Evolutionary conservation across 306 rosid species (phyloP), one percentile per base, ranked within the genome.

Genomic region (Boehmeria nivea): DNA sequence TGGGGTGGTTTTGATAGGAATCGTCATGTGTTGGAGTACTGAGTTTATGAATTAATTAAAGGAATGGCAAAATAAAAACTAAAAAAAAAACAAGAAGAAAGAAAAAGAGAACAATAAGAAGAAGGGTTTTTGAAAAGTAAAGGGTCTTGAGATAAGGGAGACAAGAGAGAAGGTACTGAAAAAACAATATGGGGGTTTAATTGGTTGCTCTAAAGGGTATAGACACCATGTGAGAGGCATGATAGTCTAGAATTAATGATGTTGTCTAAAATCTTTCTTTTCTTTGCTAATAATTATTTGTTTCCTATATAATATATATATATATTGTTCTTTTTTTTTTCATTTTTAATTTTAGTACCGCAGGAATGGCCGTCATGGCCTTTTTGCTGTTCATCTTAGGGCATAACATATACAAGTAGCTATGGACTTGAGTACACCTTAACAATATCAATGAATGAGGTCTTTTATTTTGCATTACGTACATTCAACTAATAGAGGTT

Each of bases 181-280:
- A 20, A 60, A 39, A 53, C 63, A 39, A 44, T 18, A 61, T 52
- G 28, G 47, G 28, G 39, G 59, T 31, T 33, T 45, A n/a, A n/a
- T n/a, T n/a, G 50, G 36, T 54, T 54, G 59, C 59, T 19, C 43
- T 33, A 54, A 54, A 54, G 26, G 16, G 18, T 6, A 10, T 46
- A 54, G 44, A 26, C 57, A 51, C 73, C 84, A 78, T 75, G 84
- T 74, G 86, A 58, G 71, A 31, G 42, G 61, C 63, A 74, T 74
- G 50, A 76, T 71, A 79, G 60, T 47, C 69, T 66, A 70, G 62
- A 69, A 84, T n/a, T n/a, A n/a, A n/a, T 78, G 61, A 75, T 75
- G 59, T 43, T 75, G 77, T 70, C 61, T 57, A 1, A 45, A 12
- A 43, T 37, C 23, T 69, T 12, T 52, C 21, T 39, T 49, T 12